Conservation (phyloP, 352 stramenopile genomes). For the Thraustochytrium striatum region DNA sequence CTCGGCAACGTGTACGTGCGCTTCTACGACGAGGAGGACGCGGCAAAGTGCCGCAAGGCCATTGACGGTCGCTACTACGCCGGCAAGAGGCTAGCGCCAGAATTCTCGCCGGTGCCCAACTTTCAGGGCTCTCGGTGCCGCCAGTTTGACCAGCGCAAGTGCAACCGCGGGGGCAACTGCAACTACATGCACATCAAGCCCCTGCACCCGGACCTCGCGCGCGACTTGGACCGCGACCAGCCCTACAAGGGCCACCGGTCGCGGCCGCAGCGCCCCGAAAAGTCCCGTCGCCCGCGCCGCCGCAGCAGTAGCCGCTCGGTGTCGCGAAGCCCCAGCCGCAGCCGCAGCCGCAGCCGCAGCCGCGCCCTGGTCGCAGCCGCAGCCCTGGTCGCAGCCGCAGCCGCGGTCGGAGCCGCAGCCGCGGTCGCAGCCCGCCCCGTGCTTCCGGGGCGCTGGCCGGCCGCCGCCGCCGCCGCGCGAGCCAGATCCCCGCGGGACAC, state of each 20-base stretch:
- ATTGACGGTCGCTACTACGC: conserved; percentile 96
- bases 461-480: too few species aligned
- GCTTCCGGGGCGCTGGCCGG: too few species aligned
- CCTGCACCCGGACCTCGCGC: neutral
- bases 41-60: conserved; percentile 86
- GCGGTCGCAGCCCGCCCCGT: too few species aligned
- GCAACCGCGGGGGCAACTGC: conserved; percentile 93
- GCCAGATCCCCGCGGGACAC: too few species aligned
- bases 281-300: too few species aligned
- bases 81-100: conserved; percentile 85
- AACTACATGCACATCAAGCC: conserved; percentile 94
- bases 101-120: conserved; percentile 98
- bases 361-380: too few species aligned
- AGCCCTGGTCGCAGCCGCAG: too few species aligned
- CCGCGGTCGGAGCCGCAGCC: too few species aligned
- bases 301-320: too few species aligned
- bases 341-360: too few species aligned
- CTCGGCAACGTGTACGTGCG: conserved; percentile 99
- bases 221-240: conserved; percentile 17
- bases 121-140: conserved; percentile 95
- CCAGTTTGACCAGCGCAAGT: conserved; percentile 97
- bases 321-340: too few species aligned
- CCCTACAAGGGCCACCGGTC: conserved; percentile 34
- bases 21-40: conserved; percentile 96
- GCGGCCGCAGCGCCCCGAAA: too few species aligned